These are phyloP conservation scores for Wickerhamomyces mucosus DNA, from an alignment of 805 yeast species.

Conservation along the genomic window DNA sequence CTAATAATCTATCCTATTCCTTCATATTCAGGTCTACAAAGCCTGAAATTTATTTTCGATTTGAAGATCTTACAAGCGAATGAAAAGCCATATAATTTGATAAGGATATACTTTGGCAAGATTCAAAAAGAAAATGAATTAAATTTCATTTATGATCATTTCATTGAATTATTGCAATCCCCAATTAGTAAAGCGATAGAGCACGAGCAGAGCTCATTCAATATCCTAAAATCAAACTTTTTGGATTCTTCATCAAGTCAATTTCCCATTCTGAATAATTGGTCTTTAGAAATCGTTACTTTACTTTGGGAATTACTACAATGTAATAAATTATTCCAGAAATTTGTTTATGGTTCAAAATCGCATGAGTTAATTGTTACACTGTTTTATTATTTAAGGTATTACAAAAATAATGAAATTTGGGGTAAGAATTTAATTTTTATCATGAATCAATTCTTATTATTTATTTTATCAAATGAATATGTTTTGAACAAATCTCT, in stretches of 20 bases:
- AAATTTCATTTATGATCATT: slow-evolving; percentile 34
- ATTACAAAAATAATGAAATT: slow-evolving; percentile 30
- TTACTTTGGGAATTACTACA: slow-evolving; percentile 71
- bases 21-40: slow-evolving; percentile 20
- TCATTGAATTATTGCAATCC: slow-evolving; percentile 36
- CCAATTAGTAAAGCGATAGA: slow-evolving; percentile 34
- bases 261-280: slow-evolving; percentile 29
- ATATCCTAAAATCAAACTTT: slow-evolving; percentile 15
- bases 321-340: slow-evolving; percentile 52
- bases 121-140: slow-evolving; percentile 48
- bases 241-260: slow-evolving; percentile 16
- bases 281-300: slow-evolving; percentile 53
- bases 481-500: slow-evolving; percentile 31
- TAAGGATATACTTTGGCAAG: slow-evolving; percentile 41
- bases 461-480: slow-evolving; percentile 37
- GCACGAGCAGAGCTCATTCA: slow-evolving; percentile 28
- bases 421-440: slow-evolving; percentile 35
- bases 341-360: slow-evolving; percentile 33
- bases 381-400: slow-evolving; percentile 47
- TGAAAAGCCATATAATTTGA: slow-evolving; percentile 35
- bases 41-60: slow-evolving; percentile 26
- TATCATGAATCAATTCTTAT: slow-evolving; percentile 39
- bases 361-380: slow-evolving; percentile 45
- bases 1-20: slow-evolving; percentile 62
- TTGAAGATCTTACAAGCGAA: slow-evolving; percentile 20